Evolutionary conservation across 2,329 filamentous ascomycete species (phyloP).

Genomic region (Rutstroemia sydowiana): DNA sequence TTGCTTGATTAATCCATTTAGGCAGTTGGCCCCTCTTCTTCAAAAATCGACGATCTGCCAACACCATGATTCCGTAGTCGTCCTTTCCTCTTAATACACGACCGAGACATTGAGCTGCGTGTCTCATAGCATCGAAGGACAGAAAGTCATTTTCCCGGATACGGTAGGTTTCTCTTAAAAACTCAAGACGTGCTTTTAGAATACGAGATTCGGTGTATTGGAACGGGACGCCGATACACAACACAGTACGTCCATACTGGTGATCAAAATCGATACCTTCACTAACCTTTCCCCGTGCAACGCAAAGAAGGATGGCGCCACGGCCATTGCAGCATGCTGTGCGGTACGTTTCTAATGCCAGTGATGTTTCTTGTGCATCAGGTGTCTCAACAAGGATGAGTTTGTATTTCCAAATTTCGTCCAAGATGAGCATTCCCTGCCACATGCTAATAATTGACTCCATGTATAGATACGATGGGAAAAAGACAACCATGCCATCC

Average conservation of each 20-base stretch:
- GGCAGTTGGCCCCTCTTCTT: slow-evolving; percentile 87
- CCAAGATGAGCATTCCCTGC: slow-evolving; percentile 97
- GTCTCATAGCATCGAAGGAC: slow-evolving; percentile 98
- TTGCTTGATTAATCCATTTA: slow-evolving; percentile 90
- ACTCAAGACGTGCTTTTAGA: slow-evolving; percentile 89
- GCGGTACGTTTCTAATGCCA: slow-evolving; percentile 92
- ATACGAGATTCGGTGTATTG: slow-evolving; percentile 98
- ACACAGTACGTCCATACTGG: slow-evolving; percentile 90
- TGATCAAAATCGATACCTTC: slow-evolving; percentile 99
- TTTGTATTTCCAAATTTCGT: slow-evolving; percentile 99
- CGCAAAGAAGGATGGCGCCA: slow-evolving; percentile 86
- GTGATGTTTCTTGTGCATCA: slow-evolving; percentile 91
- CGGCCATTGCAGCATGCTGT: slow-evolving; percentile 96
- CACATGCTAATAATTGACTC: slow-evolving; percentile 98
- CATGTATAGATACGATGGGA: slow-evolving; percentile 98
- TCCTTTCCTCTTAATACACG: slow-evolving; percentile 94
- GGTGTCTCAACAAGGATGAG: slow-evolving; percentile 96
- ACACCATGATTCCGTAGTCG: slow-evolving; percentile 99
- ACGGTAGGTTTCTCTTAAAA: slow-evolving; percentile 92
- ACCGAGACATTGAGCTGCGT: slow-evolving; percentile 91
- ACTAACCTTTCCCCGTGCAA: slow-evolving; percentile 92
- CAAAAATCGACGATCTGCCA: slow-evolving; percentile 87
- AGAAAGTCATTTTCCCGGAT: slow-evolving; percentile 97
- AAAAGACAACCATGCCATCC: slow-evolving; percentile 98
- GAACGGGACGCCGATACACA: slow-evolving; percentile 96